phyloP scores from a whole-genome alignment of 1,284 basidiomycete genomes.

The Erythrobasidium hasegawianum region DNA sequence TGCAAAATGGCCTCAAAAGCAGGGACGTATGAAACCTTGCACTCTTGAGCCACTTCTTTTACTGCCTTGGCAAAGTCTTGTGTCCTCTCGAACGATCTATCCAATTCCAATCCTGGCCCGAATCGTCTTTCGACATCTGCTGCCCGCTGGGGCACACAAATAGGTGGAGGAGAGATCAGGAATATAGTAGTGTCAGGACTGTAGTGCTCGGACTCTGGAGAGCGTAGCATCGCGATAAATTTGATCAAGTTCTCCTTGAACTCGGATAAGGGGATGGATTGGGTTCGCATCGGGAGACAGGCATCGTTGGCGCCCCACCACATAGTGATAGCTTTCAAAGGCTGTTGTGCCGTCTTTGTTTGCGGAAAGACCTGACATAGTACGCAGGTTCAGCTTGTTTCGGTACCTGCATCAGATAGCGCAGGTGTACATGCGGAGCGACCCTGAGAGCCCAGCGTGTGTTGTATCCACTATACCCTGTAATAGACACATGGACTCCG shows the following conservation, averaged over 20 bases:
- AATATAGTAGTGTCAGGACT: slow-evolving; percentile 71
- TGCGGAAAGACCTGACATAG: slow-evolving; percentile 13
- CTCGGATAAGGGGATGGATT: slow-evolving; percentile 53
- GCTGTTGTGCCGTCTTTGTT: not conserved
- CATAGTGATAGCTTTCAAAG: slow-evolving; percentile 14
- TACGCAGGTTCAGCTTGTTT: not conserved
- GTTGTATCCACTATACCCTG: slow-evolving; percentile 27
- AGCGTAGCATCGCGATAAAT: slow-evolving; percentile 62
- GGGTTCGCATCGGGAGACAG: slow-evolving; percentile 1
- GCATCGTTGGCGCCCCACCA: slow-evolving; percentile 17
- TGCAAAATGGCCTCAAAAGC: slow-evolving; percentile 36
- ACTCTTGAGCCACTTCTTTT: slow-evolving; percentile 24
- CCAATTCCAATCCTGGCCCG: slow-evolving; percentile 31
- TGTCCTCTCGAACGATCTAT: slow-evolving; percentile 28
- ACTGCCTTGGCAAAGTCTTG: slow-evolving; percentile 30
- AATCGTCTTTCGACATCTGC: slow-evolving; percentile 36
- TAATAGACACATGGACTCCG: too few species aligned
- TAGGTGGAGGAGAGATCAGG: slow-evolving; percentile 77
- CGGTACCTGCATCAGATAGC: not conserved
- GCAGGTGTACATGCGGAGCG: slow-evolving; percentile 17
- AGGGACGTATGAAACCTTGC: slow-evolving; percentile 25
- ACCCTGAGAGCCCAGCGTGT: slow-evolving; percentile 31
- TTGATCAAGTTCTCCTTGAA: slow-evolving; percentile 65
- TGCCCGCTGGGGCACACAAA: slow-evolving; percentile 57
- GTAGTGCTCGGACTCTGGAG: slow-evolving; percentile 62